Base-by-base conservation (phyloP, 768 basidiomycete genomes). In the Arthromyces matolae region DNA sequence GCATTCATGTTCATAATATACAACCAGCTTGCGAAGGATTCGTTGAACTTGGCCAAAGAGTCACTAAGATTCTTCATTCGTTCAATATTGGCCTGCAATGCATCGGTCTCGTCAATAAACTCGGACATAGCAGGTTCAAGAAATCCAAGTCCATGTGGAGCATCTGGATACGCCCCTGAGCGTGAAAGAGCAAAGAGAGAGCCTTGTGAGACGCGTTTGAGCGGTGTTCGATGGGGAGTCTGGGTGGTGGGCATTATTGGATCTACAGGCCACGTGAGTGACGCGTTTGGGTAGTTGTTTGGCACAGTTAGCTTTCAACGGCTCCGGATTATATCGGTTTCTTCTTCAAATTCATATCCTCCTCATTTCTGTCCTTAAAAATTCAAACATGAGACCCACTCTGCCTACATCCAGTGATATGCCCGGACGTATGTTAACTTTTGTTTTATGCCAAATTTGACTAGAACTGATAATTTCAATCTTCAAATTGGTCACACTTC, bases 1-100 rank as follows among this genome's bases (percentile, higher is more conserved):
- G 91, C 83, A 61, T 94, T 93, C 91, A 97, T 95, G 61, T 90
- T 86, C 81, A 94, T 84, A 19, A 85, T 81, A 62, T 93, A 94
- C 9, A 95, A 67, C 79, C 84, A 94, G 61, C 89, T 91, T 12
- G 93, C 88, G 60, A 97, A 95, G 12, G 83, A 81, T 66, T 97
- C 93, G 63, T 96, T 96, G 73, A 95, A 95, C 4, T 81, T 83
- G 12, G 80, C 78, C 43, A 97, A 75, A 16, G 89, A 83, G 37
- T 84, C 74, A 64, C 84, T 83, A 52, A 97, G 77, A 20, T 74
- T 71, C 51, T 78, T 78, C 59, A 97, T 75, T 19, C 77, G 78
- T 53, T 86, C 80, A 8, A 89, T 67, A 64, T 93, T 93, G 8
- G 79, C 69, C 42, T 88, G 84, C 9, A 96, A 74, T 0, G 81